Evolutionary conservation across 768 basidiomycete species (phyloP), one percentile per base, ranked within the genome.

Genomic region (Xanthoconium stramineum): DNA sequence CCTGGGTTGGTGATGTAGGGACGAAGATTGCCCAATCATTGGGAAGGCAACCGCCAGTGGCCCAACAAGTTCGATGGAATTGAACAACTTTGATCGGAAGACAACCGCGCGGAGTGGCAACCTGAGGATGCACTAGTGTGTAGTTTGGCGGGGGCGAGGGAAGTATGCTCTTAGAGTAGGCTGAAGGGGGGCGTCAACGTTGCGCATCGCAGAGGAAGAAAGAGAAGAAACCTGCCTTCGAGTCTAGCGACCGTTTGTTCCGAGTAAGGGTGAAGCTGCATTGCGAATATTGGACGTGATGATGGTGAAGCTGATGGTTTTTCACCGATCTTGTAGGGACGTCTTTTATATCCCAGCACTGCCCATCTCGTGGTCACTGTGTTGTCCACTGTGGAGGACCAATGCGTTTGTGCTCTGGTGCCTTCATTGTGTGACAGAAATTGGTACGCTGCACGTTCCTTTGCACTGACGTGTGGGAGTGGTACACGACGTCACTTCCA

Each of bases 1-100:
- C 47, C 10, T 36, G 17, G 30, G 38, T 30, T 0, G 38, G 19
- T 5, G 60, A 61, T 0, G 59, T 61, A 14, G 60, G 59, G 37
- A 61, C 20, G 54, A 57, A 61, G 40, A 57, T 49, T 29, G 60
- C 40, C 60, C 54, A 61, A 35, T 61, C 54, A 14, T 51, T 24
- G 17, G 19, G 49, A 4, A 0, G 28, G 2, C 32, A 13, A 17
- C 24, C 4, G 2, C 4, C 24, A 4, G 32, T 10, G 13, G 2
- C 15, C 12, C 50, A 37, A 38, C 57, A 47, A 13, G 13, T 19
- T 48, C 10, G 42, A 35, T 8, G 29, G 30, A 42, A 57, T 14
- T 52, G 54, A 14, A 5, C 37, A 30, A 52, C 43, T 45, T 47
- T 36, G 7, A 61, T 45, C 19, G 60, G 60, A 10, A 61, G 59